phyloP scores from a whole-genome alignment of 2,329 filamentous ascomycete genomes.

The Microcyclospora pomicola region DNA sequence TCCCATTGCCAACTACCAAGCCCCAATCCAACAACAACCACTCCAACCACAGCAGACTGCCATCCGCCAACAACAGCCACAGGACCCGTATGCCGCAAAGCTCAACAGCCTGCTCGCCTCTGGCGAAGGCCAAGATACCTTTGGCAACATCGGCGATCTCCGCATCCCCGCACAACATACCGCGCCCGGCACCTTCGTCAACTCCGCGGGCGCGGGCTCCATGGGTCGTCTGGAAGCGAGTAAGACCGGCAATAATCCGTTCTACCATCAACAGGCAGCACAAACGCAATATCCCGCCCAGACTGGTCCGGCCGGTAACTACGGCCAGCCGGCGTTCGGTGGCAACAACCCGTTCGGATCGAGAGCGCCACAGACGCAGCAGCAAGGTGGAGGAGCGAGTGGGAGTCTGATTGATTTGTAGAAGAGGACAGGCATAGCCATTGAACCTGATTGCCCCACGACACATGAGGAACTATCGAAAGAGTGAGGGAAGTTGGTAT shows the following conservation, averaged over 20 bases:
- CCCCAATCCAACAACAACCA: slow-evolving; percentile 38
- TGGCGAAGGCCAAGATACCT: slow-evolving; percentile 92
- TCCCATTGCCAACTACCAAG: slow-evolving; percentile 22
- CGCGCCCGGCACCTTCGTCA: slow-evolving; percentile 89
- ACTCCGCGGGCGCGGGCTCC: slow-evolving; percentile 70
- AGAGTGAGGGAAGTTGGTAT: too few species aligned
- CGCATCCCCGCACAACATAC: slow-evolving; percentile 95
- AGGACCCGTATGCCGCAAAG: slow-evolving; percentile 50
- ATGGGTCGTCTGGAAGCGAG: slow-evolving; percentile 53
- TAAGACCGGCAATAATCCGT: slow-evolving; percentile 74
- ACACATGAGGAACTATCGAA: too few species aligned
- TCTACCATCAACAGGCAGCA: slow-evolving; percentile 41
- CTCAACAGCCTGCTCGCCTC: slow-evolving; percentile 76
- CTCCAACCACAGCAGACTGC: slow-evolving; percentile 36
- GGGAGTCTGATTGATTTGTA: slow-evolving; percentile 49
- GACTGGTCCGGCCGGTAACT: slow-evolving; percentile 37
- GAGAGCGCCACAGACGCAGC: slow-evolving; percentile 29
- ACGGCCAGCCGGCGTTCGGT: slow-evolving; percentile 25
- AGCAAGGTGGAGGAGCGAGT: slow-evolving; percentile 26
- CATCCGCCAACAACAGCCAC: slow-evolving; percentile 12
- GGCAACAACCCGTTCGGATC: slow-evolving; percentile 45
- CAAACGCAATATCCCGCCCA: slow-evolving; percentile 37
- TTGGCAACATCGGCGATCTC: slow-evolving; percentile 90
- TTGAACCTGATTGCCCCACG: too few species aligned
- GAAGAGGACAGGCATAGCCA: not conserved